Evolutionary conservation across 1,284 basidiomycete species (phyloP).

Genomic region (Pseudozyma thailandica): DNA sequence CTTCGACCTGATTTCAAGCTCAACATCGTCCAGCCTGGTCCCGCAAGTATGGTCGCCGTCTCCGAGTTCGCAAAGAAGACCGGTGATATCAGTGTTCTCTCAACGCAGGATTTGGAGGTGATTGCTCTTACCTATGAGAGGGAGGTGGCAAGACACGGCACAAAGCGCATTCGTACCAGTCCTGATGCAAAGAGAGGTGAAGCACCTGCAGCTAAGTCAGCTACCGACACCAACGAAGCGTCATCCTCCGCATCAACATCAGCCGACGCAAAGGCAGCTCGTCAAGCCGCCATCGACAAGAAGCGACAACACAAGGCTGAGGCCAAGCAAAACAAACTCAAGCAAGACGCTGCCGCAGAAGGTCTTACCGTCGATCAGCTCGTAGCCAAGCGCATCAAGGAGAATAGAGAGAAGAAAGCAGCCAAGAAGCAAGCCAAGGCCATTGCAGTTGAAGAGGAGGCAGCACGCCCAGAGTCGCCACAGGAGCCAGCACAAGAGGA

Average conservation of each 20-base stretch:
- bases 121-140: slow-evolving; percentile 87
- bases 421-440: slow-evolving; percentile 41
- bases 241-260: slow-evolving; percentile 12
- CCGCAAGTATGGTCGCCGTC: slow-evolving; percentile 72
- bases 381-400: slow-evolving; percentile 31
- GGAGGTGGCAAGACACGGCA: slow-evolving; percentile 73
- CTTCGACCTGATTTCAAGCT: slow-evolving; percentile 56
- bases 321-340: slow-evolving; percentile 34
- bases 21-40: slow-evolving; percentile 57
- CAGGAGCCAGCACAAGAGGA: slow-evolving; percentile 37
- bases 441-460: slow-evolving; percentile 7
- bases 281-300: slow-evolving; percentile 42
- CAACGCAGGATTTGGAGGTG: slow-evolving; percentile 88
- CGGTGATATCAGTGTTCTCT: slow-evolving; percentile 93
- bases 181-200: slow-evolving; percentile 66
- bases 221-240: slow-evolving; percentile 17
- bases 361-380: slow-evolving; percentile 38
- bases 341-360: slow-evolving; percentile 26
- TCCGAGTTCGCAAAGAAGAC: slow-evolving; percentile 93
- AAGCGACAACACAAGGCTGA: slow-evolving; percentile 39
- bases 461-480: not conserved
- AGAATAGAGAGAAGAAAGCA: slow-evolving; percentile 40
- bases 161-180: slow-evolving; percentile 71
- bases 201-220: slow-evolving; percentile 1
- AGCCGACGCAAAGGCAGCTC: slow-evolving; percentile 19